Conservation (phyloP, 441 rosid genomes). For the Eutrema salsugineum region DNA sequence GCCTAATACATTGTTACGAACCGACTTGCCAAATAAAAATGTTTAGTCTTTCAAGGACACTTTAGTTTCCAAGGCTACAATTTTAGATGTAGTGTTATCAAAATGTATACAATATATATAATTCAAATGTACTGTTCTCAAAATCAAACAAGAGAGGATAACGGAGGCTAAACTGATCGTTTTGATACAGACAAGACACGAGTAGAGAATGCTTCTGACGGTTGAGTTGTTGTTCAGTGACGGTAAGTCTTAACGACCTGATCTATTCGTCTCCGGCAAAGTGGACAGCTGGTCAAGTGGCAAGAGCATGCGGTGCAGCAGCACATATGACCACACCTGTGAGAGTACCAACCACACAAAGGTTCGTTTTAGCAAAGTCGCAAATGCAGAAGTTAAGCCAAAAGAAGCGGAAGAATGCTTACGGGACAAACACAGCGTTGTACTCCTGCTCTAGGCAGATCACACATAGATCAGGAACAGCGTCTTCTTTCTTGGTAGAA, state of each 20-base stretch:
- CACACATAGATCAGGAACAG: slow-evolving; percentile 85
- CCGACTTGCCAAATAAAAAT: too few species aligned
- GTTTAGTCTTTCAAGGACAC: too few species aligned
- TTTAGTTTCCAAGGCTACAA: too few species aligned
- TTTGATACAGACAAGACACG: slow-evolving; percentile 4
- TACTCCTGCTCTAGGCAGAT: slow-evolving; percentile 95
- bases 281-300: slow-evolving; percentile 40
- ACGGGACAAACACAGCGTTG: slow-evolving; percentile 90
- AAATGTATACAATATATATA: neutral
- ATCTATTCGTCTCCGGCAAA: neutral
- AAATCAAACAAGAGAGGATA: slow-evolving; percentile 1
- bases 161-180: neutral
- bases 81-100: too few species aligned
- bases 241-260: neutral
- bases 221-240: neutral
- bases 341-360: neutral
- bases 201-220: neutral
- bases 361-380: neutral
- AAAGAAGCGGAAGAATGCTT: slow-evolving; percentile 34
- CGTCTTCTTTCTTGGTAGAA: slow-evolving; percentile 50
- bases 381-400: neutral
- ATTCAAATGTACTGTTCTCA: neutral
- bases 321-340: slow-evolving; percentile 28
- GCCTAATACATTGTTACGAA: too few species aligned
- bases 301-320: slow-evolving; percentile 18